These are phyloP conservation scores for Stephanodiscus triporus DNA, from an alignment of 108 stramenopile species.

Conservation along the genomic window DNA sequence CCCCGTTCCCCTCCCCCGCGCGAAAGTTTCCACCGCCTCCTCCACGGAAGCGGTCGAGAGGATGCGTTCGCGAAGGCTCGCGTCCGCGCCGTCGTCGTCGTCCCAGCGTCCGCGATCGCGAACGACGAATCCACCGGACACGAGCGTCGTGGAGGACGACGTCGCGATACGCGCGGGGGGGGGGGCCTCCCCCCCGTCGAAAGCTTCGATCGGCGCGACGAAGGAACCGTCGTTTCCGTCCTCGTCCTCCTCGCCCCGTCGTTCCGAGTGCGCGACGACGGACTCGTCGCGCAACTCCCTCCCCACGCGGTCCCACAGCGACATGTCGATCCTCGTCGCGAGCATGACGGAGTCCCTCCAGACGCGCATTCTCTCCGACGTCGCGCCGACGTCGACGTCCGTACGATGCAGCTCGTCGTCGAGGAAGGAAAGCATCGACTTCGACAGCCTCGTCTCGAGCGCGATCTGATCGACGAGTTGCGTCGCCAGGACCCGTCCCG, in stretches of 20 bases:
- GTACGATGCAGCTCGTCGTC: slow-evolving; percentile 26
- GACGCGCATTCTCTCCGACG: slow-evolving; percentile 13
- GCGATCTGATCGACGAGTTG: slow-evolving; percentile 30
- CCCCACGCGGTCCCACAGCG: slow-evolving; percentile 39
- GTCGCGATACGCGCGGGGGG: slow-evolving; percentile 3
- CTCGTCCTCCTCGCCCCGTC: not conserved
- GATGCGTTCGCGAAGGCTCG: slow-evolving; percentile 20
- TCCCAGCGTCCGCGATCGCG: no score
- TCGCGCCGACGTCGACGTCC: not conserved
- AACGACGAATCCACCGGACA: no score
- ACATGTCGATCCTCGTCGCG: slow-evolving; percentile 38
- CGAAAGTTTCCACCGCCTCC: slow-evolving; percentile 40
- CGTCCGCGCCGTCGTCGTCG: not conserved
- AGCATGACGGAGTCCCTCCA: slow-evolving; percentile 28
- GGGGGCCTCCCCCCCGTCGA: slow-evolving; percentile 25
- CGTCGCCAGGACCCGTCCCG: slow-evolving; percentile 19
- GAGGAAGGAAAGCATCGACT: slow-evolving; percentile 20
- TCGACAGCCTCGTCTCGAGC: slow-evolving; percentile 21
- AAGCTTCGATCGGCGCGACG: not conserved
- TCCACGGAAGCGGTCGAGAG: slow-evolving; percentile 32
- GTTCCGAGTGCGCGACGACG: not conserved
- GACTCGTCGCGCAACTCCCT: slow-evolving; percentile 34
- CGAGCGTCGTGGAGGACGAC: no score
- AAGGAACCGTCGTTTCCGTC: not conserved
- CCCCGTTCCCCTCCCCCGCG: not conserved